Conservation (phyloP, 805 yeast species). For the Monosporozyma aquatica region DNA sequence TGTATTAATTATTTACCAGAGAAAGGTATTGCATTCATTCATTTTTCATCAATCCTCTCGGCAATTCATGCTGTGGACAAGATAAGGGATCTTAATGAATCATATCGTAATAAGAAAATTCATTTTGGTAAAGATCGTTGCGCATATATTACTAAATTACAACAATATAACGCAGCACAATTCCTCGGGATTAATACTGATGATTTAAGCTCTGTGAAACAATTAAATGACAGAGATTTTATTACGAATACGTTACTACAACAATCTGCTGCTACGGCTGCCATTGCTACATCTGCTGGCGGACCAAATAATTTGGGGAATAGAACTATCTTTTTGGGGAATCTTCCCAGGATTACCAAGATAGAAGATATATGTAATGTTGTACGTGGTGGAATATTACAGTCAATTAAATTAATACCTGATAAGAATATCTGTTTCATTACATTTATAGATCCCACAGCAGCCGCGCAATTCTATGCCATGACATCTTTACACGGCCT, state of each 20-base stretch:
- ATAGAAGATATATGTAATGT: constrained; percentile 93
- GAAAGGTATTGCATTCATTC: constrained; percentile 84
- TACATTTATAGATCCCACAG: constrained; percentile 91
- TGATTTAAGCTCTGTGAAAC: constrained; percentile 71
- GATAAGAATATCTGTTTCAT: constrained; percentile 91
- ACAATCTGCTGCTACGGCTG: constrained; percentile 96
- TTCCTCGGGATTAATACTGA: constrained; percentile 78
- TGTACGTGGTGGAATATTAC: constrained; percentile 89
- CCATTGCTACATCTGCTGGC: constrained; percentile 89
- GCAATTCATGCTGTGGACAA: constrained; percentile 82
- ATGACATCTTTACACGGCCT: constrained; percentile 86
- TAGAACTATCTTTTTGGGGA: constrained; percentile 86
- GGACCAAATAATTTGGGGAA: constrained; percentile 89
- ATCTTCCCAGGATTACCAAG: constrained; percentile 77
- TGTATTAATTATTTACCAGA: constrained; percentile 69
- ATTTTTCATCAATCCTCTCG: constrained; percentile 72
- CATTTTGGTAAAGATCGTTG: constrained; percentile 92
- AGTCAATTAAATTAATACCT: constrained; percentile 66
- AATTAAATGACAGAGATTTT: constrained; percentile 52
- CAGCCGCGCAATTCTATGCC: constrained; percentile 96
- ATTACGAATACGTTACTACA: constrained; percentile 71
- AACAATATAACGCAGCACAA: constrained; percentile 95
- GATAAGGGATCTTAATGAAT: constrained; percentile 52
- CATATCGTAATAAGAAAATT: constrained; percentile 69
- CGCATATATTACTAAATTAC: constrained; percentile 89